Conservation (phyloP, 306 rosid species). For the Lathyrus aphaca region DNA sequence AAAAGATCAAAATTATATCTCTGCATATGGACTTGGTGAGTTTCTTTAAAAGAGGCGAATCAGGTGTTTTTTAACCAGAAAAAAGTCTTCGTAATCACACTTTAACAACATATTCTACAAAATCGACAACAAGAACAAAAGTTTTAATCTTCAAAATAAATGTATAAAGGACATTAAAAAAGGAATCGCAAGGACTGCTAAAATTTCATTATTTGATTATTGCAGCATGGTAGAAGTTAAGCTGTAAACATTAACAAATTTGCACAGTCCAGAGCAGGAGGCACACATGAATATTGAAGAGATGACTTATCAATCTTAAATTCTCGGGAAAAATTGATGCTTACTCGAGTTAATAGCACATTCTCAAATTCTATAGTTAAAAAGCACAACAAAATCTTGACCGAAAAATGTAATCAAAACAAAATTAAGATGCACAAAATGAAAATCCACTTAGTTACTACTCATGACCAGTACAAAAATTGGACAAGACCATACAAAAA, state of each 20-base stretch:
- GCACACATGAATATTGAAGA: neutral
- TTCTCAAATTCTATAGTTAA: conserved; percentile 8
- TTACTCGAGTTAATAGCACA: neutral
- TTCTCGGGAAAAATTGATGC: neutral
- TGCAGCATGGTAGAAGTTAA: neutral
- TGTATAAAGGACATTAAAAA: neutral
- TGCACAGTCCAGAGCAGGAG: neutral
- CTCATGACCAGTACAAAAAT: neutral
- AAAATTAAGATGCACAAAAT: conserved; percentile 7
- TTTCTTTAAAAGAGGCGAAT: no score
- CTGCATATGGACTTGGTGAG: no score
- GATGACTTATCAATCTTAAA: neutral
- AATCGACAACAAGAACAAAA: neutral
- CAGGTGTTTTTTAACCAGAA: no score
- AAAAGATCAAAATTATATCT: no score
- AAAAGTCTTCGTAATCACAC: neutral
- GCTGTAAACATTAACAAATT: neutral
- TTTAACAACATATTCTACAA: neutral
- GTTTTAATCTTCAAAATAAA: neutral
- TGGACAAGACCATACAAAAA: neutral
- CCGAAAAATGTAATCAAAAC: conserved; percentile 25
- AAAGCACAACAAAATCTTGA: conserved; percentile 31
- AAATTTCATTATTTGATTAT: neutral
- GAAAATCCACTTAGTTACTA: neutral
- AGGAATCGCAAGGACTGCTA: neutral